Percentiles rank a stretch among this genome's conserved stretches.
Conservation (phyloP, 1,284 basidiomycete genomes). For the Ustilago trichophora region DNA sequence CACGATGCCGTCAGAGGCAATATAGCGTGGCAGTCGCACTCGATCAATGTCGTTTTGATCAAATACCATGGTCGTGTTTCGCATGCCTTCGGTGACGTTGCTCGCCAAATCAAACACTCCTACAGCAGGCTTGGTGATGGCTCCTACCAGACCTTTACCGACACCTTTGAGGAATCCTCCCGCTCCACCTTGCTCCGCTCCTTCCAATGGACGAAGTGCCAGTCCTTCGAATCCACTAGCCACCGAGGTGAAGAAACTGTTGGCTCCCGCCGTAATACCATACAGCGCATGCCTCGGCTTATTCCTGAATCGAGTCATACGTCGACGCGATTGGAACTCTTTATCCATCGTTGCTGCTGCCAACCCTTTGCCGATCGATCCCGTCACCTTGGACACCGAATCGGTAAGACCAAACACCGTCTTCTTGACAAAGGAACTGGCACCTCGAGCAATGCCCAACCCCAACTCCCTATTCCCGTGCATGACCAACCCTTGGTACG, state of each 20-base stretch:
- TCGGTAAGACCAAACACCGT: conserved; percentile 96
- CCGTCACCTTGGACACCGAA: conserved; percentile 95
- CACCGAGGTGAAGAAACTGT: conserved; percentile 90
- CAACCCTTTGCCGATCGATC: conserved; percentile 94
- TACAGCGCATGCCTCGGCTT: conserved; percentile 94
- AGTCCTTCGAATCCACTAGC: conserved; percentile 96
- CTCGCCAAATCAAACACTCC: conserved; percentile 96
- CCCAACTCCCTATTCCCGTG: conserved; percentile 96
- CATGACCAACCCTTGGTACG: conserved; percentile 96
- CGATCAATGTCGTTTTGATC: conserved; percentile 91
- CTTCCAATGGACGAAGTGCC: conserved; percentile 94
- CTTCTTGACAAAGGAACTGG: conserved; percentile 94
- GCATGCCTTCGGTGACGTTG: conserved; percentile 89
- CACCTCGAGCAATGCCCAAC: conserved; percentile 95
- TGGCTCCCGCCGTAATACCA: conserved; percentile 91
- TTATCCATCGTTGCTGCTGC: conserved; percentile 96
- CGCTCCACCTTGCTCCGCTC: conserved; percentile 92
- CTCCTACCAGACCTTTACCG: conserved; percentile 93
- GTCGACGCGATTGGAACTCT: conserved; percentile 89
- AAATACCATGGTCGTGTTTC: conserved; percentile 98
- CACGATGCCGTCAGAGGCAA: conserved; percentile 70
- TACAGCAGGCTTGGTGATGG: conserved; percentile 93
- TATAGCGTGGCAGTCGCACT: conserved; percentile 85
- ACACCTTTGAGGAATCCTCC: conserved; percentile 97
- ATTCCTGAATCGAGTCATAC: conserved; percentile 89